phyloP scores from a whole-genome alignment of 495 filamentous ascomycete species.

The Hypoxylon trugodes region DNA sequence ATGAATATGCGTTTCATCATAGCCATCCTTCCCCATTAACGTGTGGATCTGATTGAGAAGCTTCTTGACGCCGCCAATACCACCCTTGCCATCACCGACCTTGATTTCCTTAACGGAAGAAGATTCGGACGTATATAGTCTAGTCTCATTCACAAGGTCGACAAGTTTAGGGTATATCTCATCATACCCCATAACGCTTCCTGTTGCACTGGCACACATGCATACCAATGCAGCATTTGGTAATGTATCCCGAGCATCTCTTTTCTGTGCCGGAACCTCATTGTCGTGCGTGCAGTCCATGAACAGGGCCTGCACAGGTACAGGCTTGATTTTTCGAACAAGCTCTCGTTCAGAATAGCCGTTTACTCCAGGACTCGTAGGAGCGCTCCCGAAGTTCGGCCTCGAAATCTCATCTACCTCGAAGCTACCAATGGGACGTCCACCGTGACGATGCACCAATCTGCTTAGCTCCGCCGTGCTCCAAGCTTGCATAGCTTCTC shows the following conservation, averaged over 20 bases:
- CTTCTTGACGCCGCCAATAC: constrained; percentile 89
- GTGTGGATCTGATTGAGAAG: constrained; percentile 91
- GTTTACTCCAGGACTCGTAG: constrained; percentile 37
- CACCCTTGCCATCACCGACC: constrained; percentile 70
- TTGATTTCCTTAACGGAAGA: constrained; percentile 66
- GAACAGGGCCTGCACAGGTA: constrained; percentile 90
- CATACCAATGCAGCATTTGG: constrained; percentile 94
- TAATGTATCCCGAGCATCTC: constrained; percentile 91
- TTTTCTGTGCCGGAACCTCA: constrained; percentile 93
- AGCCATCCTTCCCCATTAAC: constrained; percentile 91
- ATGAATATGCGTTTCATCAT: constrained; percentile 94
- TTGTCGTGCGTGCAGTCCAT: constrained; percentile 99
- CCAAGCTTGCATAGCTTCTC: constrained; percentile 99
- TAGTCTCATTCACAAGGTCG: constrained; percentile 87
- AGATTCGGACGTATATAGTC: constrained; percentile 78
- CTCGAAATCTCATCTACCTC: constrained; percentile 72
- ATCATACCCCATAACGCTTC: constrained; percentile 99
- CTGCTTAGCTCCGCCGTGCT: constrained; percentile 90
- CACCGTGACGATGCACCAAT: constrained; percentile 92
- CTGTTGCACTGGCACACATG: constrained; percentile 93
- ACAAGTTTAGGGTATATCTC: constrained; percentile 93
- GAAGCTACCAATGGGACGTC: constrained; percentile 94
- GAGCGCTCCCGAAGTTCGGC: constrained; percentile 33
- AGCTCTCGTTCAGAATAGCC: constrained; percentile 57
- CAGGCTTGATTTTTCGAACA: constrained; percentile 77